Conservation (phyloP, 2,329 filamentous ascomycete genomes). For the Colletotrichum sp. region DNA sequence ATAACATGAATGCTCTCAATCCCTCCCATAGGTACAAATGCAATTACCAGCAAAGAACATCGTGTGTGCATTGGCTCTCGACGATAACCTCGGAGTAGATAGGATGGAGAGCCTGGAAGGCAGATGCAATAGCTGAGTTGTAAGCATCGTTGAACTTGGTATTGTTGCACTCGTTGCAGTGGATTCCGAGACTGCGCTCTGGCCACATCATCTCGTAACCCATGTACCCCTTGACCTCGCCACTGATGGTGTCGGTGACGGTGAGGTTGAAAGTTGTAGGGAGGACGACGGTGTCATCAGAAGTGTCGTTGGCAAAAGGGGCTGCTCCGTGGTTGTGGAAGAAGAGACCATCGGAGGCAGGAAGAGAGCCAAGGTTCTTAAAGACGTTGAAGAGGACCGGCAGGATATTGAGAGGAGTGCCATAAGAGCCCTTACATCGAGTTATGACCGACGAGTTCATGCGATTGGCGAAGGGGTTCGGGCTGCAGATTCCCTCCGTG, state of each 20-base stretch:
- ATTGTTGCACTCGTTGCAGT: slow-evolving; percentile 18
- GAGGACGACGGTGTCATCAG: slow-evolving; percentile 14
- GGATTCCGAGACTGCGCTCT: not conserved
- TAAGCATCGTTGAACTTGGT: slow-evolving; percentile 13
- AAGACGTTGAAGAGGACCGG: slow-evolving; percentile 16
- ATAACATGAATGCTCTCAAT: not conserved
- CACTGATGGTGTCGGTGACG: slow-evolving; percentile 2
- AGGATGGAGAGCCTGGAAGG: slow-evolving; percentile 17
- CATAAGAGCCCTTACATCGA: slow-evolving; percentile 8
- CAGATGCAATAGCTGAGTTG: slow-evolving; percentile 11
- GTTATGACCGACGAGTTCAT: slow-evolving; percentile 17
- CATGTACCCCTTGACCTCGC: slow-evolving; percentile 12
- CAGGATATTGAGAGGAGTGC: slow-evolving; percentile 10
- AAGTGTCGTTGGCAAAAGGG: slow-evolving; percentile 16
- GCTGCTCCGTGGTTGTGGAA: not conserved
- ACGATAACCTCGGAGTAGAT: slow-evolving; percentile 14
- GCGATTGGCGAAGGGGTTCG: slow-evolving; percentile 8
- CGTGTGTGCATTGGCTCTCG: slow-evolving; percentile 15
- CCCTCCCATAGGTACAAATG: not conserved
- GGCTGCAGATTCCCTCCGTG: slow-evolving; percentile 11
- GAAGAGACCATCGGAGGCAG: slow-evolving; percentile 5
- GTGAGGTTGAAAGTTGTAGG: slow-evolving; percentile 13
- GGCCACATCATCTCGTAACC: slow-evolving; percentile 14
- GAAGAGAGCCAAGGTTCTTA: slow-evolving; percentile 19
- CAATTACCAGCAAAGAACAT: slow-evolving; percentile 8